Conservation (phyloP, 2,329 filamentous ascomycete genomes). For the Epichloe glyceriae region DNA sequence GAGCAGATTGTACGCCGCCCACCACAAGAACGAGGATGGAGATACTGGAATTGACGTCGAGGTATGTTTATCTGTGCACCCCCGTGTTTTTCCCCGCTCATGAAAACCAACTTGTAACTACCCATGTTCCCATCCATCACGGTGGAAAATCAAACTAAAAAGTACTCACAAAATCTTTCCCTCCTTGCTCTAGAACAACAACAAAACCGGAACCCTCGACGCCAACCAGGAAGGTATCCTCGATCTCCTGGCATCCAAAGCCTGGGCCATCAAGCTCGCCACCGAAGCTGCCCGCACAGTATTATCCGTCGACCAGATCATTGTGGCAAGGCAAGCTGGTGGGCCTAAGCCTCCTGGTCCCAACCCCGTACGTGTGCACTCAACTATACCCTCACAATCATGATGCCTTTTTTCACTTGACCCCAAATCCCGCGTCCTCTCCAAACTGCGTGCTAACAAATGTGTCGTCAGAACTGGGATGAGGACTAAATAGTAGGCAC, state of each 20-base stretch:
- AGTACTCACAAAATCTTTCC: conserved; percentile 5
- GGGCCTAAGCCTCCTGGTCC: conserved; percentile 93
- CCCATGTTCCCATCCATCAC: not conserved
- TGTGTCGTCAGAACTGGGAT: conserved; percentile 41
- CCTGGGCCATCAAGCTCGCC: conserved; percentile 93
- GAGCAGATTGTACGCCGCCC: conserved; percentile 82
- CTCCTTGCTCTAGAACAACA: conserved; percentile 44
- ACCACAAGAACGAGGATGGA: conserved; percentile 80
- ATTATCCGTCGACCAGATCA: conserved; percentile 95
- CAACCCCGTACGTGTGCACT: conserved; percentile 48
- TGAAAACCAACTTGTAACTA: no score
- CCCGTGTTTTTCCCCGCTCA: not conserved
- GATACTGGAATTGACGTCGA: conserved; percentile 91
- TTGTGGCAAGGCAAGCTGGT: conserved; percentile 92
- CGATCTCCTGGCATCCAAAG: conserved; percentile 83
- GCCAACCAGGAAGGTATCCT: conserved; percentile 80
- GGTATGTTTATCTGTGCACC: conserved; percentile 25
- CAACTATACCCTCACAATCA: no score
- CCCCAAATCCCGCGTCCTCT: no score
- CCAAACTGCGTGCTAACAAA: not conserved
- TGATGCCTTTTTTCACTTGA: no score
- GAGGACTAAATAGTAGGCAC: conserved; percentile 36
- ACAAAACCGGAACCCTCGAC: conserved; percentile 70
- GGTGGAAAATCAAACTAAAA: not conserved
- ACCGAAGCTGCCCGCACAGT: conserved; percentile 91